Conservation (phyloP, 108 stramenopile genomes). For the Discostella pseudostelligera region DNA sequence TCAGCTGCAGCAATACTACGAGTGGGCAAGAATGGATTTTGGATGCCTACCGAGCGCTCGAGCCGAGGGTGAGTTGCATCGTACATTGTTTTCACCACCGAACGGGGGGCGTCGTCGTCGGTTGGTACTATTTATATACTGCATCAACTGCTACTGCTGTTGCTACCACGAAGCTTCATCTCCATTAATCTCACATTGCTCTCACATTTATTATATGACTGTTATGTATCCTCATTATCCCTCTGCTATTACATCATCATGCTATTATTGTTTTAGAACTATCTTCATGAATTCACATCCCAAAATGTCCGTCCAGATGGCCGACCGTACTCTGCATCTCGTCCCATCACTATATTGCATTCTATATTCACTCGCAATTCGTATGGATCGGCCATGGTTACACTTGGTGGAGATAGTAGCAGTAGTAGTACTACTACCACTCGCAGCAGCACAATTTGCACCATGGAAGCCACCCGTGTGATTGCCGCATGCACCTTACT, state of each 20-base stretch:
- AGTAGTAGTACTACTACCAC: slow-evolving; percentile 29
- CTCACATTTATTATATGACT: too few relatives aligned
- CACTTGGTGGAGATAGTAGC: slow-evolving; percentile 25
- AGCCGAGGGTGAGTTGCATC: slow-evolving; percentile 40
- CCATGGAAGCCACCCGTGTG: slow-evolving; percentile 49
- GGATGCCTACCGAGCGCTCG: slow-evolving; percentile 42
- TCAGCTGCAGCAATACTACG: too few relatives aligned
- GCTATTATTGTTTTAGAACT: slow-evolving; percentile 24
- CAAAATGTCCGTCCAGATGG: slow-evolving; percentile 70
- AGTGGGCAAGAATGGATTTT: slow-evolving; percentile 41
- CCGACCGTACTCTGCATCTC: slow-evolving; percentile 52
- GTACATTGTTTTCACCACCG: too few relatives aligned
- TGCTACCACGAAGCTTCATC: too few relatives aligned
- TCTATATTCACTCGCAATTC: slow-evolving; percentile 60
- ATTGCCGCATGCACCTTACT: slow-evolving; percentile 60
- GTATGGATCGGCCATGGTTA: slow-evolving; percentile 64
- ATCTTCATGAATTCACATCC: slow-evolving; percentile 55
- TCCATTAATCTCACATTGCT: too few relatives aligned
- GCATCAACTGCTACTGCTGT: too few relatives aligned
- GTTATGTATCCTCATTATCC: background rate
- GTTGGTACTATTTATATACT: too few relatives aligned
- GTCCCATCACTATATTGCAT: slow-evolving; percentile 51
- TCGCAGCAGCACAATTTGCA: slow-evolving; percentile 1
- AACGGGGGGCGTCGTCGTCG: too few relatives aligned
- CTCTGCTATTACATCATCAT: background rate